Evolutionary conservation across 2,329 filamentous ascomycete species (phyloP), one percentile per base, ranked within the genome.

Genomic region (Gaeumannomyces tritici): DNA sequence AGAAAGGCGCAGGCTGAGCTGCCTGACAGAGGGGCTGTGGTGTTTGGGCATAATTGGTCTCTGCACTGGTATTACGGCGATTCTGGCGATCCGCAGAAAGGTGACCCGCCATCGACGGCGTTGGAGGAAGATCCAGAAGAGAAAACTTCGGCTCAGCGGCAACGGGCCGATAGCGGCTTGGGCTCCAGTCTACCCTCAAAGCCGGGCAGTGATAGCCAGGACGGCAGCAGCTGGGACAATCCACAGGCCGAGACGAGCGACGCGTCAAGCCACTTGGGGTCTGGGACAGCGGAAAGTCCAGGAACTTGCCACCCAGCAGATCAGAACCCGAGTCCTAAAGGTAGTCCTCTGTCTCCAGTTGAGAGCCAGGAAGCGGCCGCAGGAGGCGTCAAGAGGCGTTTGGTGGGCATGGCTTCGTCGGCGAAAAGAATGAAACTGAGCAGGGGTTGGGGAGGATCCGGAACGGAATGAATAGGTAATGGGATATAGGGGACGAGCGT

Each of bases 1-100:
- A 21, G 28, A n/a, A 58, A 58, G 21, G 15, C 56, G 21, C 56
- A n/a, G 27, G 29, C 28, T 2, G 29, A 58, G n/a, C 56, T 58
- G 13, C 56, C 26, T 27, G 4, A 15, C 5, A n/a, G 29, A n/a
- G 56, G 56, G 7, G 56, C 56, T 27, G 56, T 58, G 13, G n/a
- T 58, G 3, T 58, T 58, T 24, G 56, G 56, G 5, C 57, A 59
- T 57, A 60, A 61, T 24, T 47, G 55, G 31, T 57, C 21, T 31
- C 57, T 62, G n/a, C n/a, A 28, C 27, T 35, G 56, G 29, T 33
- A 62, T 55, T 62, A 55, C 29, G 24, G 54, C 27, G 56, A 58
- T 29, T 29, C 56, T 3, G 56, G 56, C 1, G 56, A 58, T 29
- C 56, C 56, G 27, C 27, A 58, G 56, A 33, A 33, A 33, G 56